These are phyloP conservation scores for Physcia stellaris DNA, from an alignment of 495 filamentous ascomycete species.

Conservation along the genomic window DNA sequence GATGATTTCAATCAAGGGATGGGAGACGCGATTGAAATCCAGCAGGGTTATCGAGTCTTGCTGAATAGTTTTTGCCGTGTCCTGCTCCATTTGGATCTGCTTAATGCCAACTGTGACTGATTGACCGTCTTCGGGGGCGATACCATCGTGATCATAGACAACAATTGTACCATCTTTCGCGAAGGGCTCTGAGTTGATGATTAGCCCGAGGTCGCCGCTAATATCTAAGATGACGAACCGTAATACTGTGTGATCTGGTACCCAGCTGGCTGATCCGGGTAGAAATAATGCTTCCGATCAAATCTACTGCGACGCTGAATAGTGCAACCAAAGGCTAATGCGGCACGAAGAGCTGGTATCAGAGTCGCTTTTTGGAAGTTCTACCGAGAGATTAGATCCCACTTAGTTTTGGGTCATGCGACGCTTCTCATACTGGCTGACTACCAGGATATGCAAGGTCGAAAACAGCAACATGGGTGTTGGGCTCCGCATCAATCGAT, in stretches of 20 bases:
- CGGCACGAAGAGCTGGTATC: conserved; percentile 79
- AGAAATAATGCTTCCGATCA: conserved; percentile 97
- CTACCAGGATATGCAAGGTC: conserved; percentile 82
- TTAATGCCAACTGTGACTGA: conserved; percentile 63
- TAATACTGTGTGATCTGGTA: conserved; percentile 98
- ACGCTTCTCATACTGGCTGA: conserved; percentile 44
- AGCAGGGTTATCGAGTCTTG: conserved; percentile 63
- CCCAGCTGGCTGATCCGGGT: conserved; percentile 89
- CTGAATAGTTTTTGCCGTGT: conserved; percentile 86
- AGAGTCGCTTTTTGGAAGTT: conserved; percentile 71
- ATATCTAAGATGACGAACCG: conserved; percentile 25
- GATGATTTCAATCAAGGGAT: conserved; percentile 91
- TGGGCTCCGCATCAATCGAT: conserved; percentile 54
- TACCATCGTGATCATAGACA: conserved; percentile 64
- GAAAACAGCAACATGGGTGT: conserved; percentile 76
- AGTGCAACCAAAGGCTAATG: conserved; percentile 67
- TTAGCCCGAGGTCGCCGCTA: background rate
- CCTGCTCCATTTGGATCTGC: conserved; percentile 93
- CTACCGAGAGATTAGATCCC: conserved; percentile 12
- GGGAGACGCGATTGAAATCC: conserved; percentile 86
- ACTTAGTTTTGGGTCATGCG: background rate
- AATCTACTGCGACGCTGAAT: conserved; percentile 66
- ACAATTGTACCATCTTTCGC: conserved; percentile 60
- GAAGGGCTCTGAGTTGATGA: conserved; percentile 49
- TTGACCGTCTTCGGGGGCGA: conserved; percentile 56